These are phyloP conservation scores for Candolleomyces efflorescens DNA, from an alignment of 768 basidiomycete genomes.

Conservation along the genomic window DNA sequence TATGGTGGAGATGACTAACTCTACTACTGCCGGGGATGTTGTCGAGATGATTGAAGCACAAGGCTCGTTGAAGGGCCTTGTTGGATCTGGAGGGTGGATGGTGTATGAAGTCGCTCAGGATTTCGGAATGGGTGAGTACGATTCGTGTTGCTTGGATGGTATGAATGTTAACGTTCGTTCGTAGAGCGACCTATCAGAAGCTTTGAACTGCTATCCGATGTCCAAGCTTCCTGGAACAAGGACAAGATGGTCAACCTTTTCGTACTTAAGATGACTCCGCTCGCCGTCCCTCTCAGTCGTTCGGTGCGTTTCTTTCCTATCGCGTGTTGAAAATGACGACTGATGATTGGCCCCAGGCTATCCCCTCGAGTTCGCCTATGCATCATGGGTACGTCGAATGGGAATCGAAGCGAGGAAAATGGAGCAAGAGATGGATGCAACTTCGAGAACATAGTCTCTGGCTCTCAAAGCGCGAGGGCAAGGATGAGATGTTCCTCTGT, in stretches of 20 bases:
- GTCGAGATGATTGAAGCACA: slow-evolving; percentile 59
- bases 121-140: slow-evolving; percentile 80
- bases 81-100: slow-evolving; percentile 74
- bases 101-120: slow-evolving; percentile 87
- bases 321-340: slow-evolving; percentile 7
- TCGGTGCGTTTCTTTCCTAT: slow-evolving; percentile 38
- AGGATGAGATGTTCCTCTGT: slow-evolving; percentile 80
- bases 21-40: slow-evolving; percentile 72
- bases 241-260: slow-evolving; percentile 78
- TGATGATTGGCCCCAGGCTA: slow-evolving; percentile 23
- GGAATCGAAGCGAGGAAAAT: slow-evolving; percentile 90
- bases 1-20: slow-evolving; percentile 63
- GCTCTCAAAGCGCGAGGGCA: slow-evolving; percentile 90
- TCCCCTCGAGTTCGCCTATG: slow-evolving; percentile 42
- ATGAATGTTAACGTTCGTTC: slow-evolving; percentile 12
- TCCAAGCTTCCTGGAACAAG: slow-evolving; percentile 86
- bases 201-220: slow-evolving; percentile 78
- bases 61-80: slow-evolving; percentile 60
- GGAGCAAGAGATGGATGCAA: slow-evolving; percentile 89
- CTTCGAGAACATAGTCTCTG: slow-evolving; percentile 83
- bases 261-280: slow-evolving; percentile 68
- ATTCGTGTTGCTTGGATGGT: background rate
- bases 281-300: slow-evolving; percentile 56
- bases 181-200: slow-evolving; percentile 86
- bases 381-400: slow-evolving; percentile 73